Evolutionary conservation across 1,284 basidiomycete genomes (phyloP), one percentile per base, ranked within the genome.

Genomic region (Sphaerobolus stellatus): DNA sequence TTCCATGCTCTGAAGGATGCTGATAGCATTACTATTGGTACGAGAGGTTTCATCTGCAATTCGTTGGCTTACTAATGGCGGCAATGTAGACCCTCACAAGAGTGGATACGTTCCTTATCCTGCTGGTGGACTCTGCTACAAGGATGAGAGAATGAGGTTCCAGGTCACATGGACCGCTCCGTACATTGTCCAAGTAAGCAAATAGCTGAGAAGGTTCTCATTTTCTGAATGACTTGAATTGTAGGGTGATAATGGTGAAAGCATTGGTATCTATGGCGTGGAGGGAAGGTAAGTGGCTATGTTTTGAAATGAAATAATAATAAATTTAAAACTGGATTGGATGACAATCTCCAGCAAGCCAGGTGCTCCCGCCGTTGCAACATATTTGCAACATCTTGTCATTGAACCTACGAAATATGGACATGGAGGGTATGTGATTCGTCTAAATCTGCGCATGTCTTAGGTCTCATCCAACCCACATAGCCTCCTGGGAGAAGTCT

Each of bases 81-180:
- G 41, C 56, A 36, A 36, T 11, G n/a, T 11, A 48, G 77, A 79
- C 58, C 76, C 76, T 4, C 77, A 79, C 58, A 78, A 78, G 63
- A 66, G 66, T 33, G 76, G 76, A 9, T 78, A 76, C 57, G 62
- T 73, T 16, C 76, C 69, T 0, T 77, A 76, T 58, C 75, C 77
- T 20, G 75, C 76, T 2, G 77, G 77, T 8, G 72, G 68, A 1
- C 57, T 78, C 22, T 71, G 68, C 57, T 78, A 78, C 54, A 64
- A 66, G 5, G 76, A 79, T 54, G 68, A 68, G 13, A 64, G 77
- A 2, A 64, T 73, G 66, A 58, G 73, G 8, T 73, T 64, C 54
- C 59, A 78, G 25, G 56, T 76, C 9, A 78, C 75, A 1, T 77
- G 75, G 76, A 68, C 64, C 4, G 68, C 66, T 28, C 74, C 76